Evolutionary conservation across 768 basidiomycete genomes (phyloP).

Genomic region (Podaxis sp.): DNA sequence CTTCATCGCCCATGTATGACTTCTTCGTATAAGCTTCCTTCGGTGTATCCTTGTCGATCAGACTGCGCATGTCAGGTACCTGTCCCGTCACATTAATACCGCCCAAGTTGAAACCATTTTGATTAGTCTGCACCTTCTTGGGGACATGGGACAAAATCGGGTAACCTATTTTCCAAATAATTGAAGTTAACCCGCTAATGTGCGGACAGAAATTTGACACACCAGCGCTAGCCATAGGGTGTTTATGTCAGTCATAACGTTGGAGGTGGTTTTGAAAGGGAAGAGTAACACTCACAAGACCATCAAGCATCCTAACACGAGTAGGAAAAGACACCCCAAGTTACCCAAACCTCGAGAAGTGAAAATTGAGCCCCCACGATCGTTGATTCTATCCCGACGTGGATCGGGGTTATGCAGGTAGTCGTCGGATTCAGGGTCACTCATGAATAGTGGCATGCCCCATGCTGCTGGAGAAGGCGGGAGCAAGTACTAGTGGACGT

Average conservation of each 20-base stretch:
- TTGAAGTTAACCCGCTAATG: neutral
- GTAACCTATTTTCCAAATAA: slow-evolving; percentile 34
- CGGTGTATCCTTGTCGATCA: slow-evolving; percentile 82
- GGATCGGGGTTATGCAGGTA: slow-evolving; percentile 60
- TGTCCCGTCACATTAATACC: slow-evolving; percentile 77
- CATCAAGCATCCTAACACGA: slow-evolving; percentile 38
- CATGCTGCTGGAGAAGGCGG: slow-evolving; percentile 47
- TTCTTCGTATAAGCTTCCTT: slow-evolving; percentile 47
- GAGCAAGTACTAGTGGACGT: slow-evolving; percentile 27
- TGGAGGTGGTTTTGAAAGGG: neutral
- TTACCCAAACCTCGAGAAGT: slow-evolving; percentile 61
- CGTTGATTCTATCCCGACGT: slow-evolving; percentile 45
- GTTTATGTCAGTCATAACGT: neutral
- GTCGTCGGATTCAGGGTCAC: slow-evolving; percentile 52
- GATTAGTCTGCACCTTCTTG: slow-evolving; percentile 35
- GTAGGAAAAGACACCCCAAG: slow-evolving; percentile 54
- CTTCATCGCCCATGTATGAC: slow-evolving; percentile 50
- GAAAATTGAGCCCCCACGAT: slow-evolving; percentile 53
- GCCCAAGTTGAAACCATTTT: slow-evolving; percentile 69
- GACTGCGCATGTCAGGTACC: slow-evolving; percentile 52
- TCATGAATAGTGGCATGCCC: slow-evolving; percentile 35
- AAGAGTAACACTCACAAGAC: slow-evolving; percentile 43
- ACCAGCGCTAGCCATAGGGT: slow-evolving; percentile 32
- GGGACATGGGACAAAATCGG: slow-evolving; percentile 50
- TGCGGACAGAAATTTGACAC: slow-evolving; percentile 8